A percentile compares a stretch with the other conserved stretches of the same genome.
phyloP scores from a whole-genome alignment of 306 rosid species.

The Glycyrrhiza uralensis region DNA sequence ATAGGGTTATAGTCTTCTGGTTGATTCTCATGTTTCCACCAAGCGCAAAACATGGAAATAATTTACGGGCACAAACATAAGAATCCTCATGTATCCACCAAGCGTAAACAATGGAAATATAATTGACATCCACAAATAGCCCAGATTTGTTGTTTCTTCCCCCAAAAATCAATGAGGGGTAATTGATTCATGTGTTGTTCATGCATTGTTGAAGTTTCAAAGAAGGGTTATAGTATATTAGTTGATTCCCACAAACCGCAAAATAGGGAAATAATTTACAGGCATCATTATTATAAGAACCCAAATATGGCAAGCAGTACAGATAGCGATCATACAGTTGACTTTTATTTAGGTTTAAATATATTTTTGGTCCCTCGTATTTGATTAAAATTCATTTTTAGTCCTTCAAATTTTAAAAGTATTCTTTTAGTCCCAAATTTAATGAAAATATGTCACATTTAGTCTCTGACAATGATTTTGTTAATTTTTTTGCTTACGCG shows the following conservation, averaged over 20 bases:
- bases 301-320: not conserved
- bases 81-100: not conserved
- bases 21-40: not conserved
- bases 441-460: too few species aligned
- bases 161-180: not conserved
- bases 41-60: not conserved
- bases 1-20: not conserved
- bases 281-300: not conserved
- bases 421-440: too few species aligned
- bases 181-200: not conserved
- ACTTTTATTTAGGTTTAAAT: too few species aligned
- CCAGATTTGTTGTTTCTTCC: not conserved
- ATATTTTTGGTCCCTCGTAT: too few species aligned
- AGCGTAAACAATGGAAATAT: not conserved
- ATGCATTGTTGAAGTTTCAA: too few species aligned
- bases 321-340: too few species aligned
- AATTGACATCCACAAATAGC: constrained; percentile 3
- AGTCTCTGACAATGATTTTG: too few species aligned
- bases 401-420: too few species aligned
- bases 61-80: not conserved
- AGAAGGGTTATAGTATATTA: not conserved
- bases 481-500: too few species aligned
- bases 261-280: not conserved
- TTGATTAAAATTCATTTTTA: too few species aligned
- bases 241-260: not conserved